Base-by-base conservation (phyloP, 2,329 filamentous ascomycete genomes). In the Alternaria atra region DNA sequence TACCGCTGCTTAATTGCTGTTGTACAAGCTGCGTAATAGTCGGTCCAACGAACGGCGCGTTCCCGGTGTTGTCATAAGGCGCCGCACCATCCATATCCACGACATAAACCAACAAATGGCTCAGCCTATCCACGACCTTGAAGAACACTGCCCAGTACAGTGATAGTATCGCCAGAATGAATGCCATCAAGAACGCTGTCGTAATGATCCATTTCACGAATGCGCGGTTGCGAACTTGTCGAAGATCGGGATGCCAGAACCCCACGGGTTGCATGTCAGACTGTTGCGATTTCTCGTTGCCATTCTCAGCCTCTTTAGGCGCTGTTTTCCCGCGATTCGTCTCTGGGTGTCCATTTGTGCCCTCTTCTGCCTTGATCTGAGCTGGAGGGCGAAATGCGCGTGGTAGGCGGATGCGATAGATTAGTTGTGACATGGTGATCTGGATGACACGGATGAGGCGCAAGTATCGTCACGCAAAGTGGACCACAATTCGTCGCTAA, bases 41-140 rank as follows among this genome's bases (percentile, higher is more conserved):
- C 0, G 86, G 86, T 1, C 88, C 88, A n/a, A 90, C 81, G 2
- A 90, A 68, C 0, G 87, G 82, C 17, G 79, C 71, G 4, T 79
- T 76, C 35, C 66, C 66, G 2, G 66, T 68, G 23, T 79, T 80
- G 64, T 80, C 70, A 63, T 85, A 88, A 1, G 86, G 86, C 1
- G 84, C 79, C 46, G 82, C 81, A 4, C 84, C 85, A 70, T 91
- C 88, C 64, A 90, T 89, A 71, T 90, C 86, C 29, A 90, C 87
- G 2, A 90, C 83, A 61, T 85, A 84, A 8, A 90, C 80, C 3
- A 80, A 3, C 76, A 77, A 17, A 84, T 75, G 53, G 85, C 87
- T 44, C 79, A 74, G 40, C 25, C 73, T 64, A 6, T 68, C 66
- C 10, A 87, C 80, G 0, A 85, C 80, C 13, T 80, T 69, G 68